A percentile compares a stretch with the other conserved stretches of the same genome.
Evolutionary conservation across 441 rosid genomes (phyloP).

Genomic region (Aquilaria agallochum): DNA sequence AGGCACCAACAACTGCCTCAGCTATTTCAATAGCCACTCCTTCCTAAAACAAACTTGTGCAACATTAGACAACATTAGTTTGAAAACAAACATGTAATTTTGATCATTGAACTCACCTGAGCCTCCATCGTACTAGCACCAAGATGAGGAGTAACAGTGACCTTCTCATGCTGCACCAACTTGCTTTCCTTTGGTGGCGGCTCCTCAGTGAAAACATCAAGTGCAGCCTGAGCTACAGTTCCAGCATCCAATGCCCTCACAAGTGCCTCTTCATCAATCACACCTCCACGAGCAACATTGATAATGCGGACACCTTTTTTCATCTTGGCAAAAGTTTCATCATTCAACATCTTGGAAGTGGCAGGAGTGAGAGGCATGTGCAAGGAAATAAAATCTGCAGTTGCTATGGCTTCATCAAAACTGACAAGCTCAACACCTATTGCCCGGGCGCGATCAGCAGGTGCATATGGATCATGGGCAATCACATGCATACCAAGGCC

Average conservation of each 20-base stretch:
- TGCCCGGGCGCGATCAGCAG: constrained; percentile 93
- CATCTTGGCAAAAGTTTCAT: constrained; percentile 82
- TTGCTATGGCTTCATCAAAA: constrained; percentile 70
- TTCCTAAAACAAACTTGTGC: constrained; percentile 46
- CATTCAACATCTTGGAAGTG: constrained; percentile 72
- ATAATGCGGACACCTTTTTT: constrained; percentile 91
- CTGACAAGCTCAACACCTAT: constrained; percentile 83
- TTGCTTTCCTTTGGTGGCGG: constrained; percentile 79
- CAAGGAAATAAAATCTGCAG: constrained; percentile 87
- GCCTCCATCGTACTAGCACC: constrained; percentile 99
- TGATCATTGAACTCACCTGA: constrained; percentile 41
- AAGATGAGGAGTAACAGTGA: constrained; percentile 92
- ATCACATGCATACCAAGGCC: constrained; percentile 97
- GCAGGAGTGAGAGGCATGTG: constrained; percentile 96
- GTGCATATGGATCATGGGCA: constrained; percentile 94
- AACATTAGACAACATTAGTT: constrained; percentile 1
- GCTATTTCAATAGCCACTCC: constrained; percentile 98
- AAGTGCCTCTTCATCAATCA: constrained; percentile 91
- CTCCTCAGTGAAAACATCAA: constrained; percentile 88
- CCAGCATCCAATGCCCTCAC: constrained; percentile 88
- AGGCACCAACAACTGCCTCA: constrained; percentile 95
- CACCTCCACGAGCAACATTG: constrained; percentile 97
- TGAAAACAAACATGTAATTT: not conserved
- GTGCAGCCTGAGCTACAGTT: constrained; percentile 95
- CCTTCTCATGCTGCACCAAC: constrained; percentile 79